Evolutionary conservation across 768 basidiomycete genomes (phyloP).

Genomic region (Pisolithus albus): DNA sequence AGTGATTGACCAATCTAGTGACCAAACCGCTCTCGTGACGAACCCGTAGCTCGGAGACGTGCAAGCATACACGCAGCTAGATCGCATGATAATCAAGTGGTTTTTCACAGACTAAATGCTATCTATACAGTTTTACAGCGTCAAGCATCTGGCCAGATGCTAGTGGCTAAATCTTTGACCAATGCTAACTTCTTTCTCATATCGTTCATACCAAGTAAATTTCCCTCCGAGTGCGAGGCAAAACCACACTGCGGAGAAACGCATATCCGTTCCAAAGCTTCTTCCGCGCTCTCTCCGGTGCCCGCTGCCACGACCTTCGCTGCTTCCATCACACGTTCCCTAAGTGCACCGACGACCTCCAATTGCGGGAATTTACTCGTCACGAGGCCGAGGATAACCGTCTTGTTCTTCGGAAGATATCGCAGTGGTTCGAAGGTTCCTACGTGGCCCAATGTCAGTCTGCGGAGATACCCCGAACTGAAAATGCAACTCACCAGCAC

Average conservation of each 20-base stretch:
- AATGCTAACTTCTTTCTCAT: constrained; percentile 26
- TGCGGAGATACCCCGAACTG: not conserved
- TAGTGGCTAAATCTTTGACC: constrained; percentile 30
- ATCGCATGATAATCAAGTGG: no score
- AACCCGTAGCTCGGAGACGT: no score
- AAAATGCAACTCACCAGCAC: constrained; percentile 30
- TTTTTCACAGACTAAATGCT: not conserved
- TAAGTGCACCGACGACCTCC: constrained; percentile 36
- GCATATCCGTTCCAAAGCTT: constrained; percentile 33
- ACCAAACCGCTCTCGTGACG: no score
- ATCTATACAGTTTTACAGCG: not conserved
- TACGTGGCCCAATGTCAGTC: not conserved
- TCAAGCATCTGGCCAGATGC: constrained; percentile 29
- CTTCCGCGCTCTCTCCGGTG: constrained; percentile 29
- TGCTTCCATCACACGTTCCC: constrained; percentile 36
- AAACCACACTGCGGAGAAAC: constrained; percentile 50
- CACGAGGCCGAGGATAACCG: constrained; percentile 36
- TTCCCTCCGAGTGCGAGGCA: constrained; percentile 41
- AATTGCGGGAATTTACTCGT: constrained; percentile 38
- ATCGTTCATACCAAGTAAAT: constrained; percentile 30
- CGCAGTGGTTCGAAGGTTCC: constrained; percentile 28
- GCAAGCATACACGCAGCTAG: no score
- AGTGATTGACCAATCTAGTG: no score
- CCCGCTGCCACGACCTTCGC: constrained; percentile 38
- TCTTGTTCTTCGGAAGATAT: constrained; percentile 30